phyloP scores from a whole-genome alignment of 2,329 filamentous ascomycete genomes.

The Scedosporium boydii region DNA sequence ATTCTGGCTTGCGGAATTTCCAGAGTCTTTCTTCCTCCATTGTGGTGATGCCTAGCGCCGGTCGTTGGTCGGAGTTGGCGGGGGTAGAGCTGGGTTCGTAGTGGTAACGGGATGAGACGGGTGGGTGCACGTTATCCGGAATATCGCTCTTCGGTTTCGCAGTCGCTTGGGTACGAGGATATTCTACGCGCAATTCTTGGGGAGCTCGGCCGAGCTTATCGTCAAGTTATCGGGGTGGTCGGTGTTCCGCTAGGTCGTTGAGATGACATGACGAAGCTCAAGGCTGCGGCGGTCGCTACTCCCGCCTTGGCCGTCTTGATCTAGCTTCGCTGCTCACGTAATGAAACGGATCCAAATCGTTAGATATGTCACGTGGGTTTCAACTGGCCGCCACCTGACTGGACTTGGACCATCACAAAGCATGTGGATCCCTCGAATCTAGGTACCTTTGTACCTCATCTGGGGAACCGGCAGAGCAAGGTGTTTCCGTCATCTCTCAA shows the following conservation, averaged over 20 bases:
- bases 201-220: background rate
- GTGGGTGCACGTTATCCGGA: background rate
- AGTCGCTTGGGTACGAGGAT: background rate
- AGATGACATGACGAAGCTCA: constrained; percentile 4
- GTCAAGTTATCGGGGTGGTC: background rate
- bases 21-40: constrained; percentile 59
- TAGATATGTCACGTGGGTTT: too few species aligned
- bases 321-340: too few species aligned
- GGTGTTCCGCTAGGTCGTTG: background rate
- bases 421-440: too few species aligned
- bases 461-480: too few species aligned
- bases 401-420: too few species aligned
- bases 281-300: background rate
- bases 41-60: constrained; percentile 8
- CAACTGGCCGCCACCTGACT: too few species aligned
- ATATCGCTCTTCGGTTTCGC: background rate
- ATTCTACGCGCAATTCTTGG: background rate
- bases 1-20: constrained; percentile 58
- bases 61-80: background rate
- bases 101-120: background rate
- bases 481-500: too few species aligned
- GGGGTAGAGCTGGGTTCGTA: background rate
- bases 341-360: too few species aligned
- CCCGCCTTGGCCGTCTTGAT: too few species aligned
- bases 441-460: too few species aligned